phyloP scores from a whole-genome alignment of 2,329 filamentous ascomycete species.

The Ophiocordyceps robertsii region DNA sequence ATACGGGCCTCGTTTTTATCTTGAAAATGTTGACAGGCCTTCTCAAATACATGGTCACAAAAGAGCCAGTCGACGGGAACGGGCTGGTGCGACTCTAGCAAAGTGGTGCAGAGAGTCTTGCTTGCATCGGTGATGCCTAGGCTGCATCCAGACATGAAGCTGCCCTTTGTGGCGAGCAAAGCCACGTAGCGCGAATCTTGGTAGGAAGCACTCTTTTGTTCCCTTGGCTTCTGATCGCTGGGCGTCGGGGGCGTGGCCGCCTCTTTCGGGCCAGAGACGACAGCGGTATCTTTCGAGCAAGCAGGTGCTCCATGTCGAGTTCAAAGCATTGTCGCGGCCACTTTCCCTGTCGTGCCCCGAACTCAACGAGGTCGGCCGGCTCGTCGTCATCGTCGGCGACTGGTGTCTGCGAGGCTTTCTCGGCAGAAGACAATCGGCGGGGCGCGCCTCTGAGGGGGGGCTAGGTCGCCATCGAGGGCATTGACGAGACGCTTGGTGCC shows the following conservation, averaged over 20 bases:
- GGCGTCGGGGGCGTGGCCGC: no score
- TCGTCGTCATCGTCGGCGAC: no score
- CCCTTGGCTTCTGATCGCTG: no score
- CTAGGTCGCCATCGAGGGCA: not conserved
- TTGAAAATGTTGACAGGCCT: slow-evolving; percentile 17
- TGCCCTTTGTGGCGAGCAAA: no score
- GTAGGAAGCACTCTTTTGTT: no score
- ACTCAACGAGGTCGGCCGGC: no score
- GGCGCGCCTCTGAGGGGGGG: not conserved
- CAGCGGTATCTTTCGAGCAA: not conserved
- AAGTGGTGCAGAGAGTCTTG: slow-evolving; percentile 12
- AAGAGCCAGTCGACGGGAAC: slow-evolving; percentile 22
- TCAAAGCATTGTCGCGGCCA: slow-evolving; percentile 3
- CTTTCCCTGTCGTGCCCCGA: no score
- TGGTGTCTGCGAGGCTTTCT: no score
- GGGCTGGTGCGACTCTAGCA: slow-evolving; percentile 18
- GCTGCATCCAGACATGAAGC: slow-evolving; percentile 10
- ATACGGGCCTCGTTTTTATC: slow-evolving; percentile 7
- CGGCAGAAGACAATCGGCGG: no score
- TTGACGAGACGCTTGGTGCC: not conserved
- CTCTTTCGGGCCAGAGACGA: not conserved
- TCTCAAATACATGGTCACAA: slow-evolving; percentile 20
- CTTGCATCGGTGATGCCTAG: slow-evolving; percentile 17
- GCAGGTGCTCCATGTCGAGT: not conserved
- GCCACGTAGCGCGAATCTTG: no score